Conservation (phyloP, 2,329 filamentous ascomycete species). For the Xylaria sp. region DNA sequence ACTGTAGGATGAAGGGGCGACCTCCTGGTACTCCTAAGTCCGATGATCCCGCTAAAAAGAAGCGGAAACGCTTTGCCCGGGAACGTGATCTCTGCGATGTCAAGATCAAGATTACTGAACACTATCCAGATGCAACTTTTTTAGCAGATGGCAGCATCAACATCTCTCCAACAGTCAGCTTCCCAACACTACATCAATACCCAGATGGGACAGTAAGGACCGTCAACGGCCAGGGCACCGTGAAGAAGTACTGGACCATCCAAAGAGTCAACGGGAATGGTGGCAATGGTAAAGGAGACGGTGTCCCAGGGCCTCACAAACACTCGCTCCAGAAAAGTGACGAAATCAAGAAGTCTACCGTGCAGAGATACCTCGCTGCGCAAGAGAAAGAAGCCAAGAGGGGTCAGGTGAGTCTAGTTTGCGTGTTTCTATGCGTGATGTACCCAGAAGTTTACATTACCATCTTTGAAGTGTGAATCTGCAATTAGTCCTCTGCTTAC, state of each 20-base stretch:
- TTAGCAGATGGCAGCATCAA: slow-evolving; percentile 46
- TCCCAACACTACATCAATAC: slow-evolving; percentile 44
- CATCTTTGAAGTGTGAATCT: not conserved
- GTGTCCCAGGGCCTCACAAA: slow-evolving; percentile 77
- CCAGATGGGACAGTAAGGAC: slow-evolving; percentile 40
- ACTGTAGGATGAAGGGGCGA: slow-evolving; percentile 82
- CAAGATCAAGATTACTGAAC: slow-evolving; percentile 87
- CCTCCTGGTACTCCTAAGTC: slow-evolving; percentile 83
- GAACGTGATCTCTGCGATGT: slow-evolving; percentile 85
- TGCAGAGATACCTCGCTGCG: slow-evolving; percentile 72
- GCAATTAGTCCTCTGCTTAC: not conserved
- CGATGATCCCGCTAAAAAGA: slow-evolving; percentile 83
- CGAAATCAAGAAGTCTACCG: slow-evolving; percentile 83
- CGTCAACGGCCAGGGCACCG: slow-evolving; percentile 56
- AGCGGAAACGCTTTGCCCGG: slow-evolving; percentile 79
- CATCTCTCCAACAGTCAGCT: slow-evolving; percentile 37
- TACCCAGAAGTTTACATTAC: not conserved
- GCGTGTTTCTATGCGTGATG: slow-evolving; percentile 17
- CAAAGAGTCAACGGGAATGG: slow-evolving; percentile 82
- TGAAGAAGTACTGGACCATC: slow-evolving; percentile 75
- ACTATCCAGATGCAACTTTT: slow-evolving; percentile 67
- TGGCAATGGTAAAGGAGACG: slow-evolving; percentile 76
- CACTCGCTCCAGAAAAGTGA: slow-evolving; percentile 80
- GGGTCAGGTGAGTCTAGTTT: slow-evolving; percentile 57
- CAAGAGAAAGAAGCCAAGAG: slow-evolving; percentile 74